A percentile compares a stretch with the other conserved stretches of the same genome.
Evolutionary conservation across 2,329 filamentous ascomycete genomes (phyloP).

Genomic region (Waltergamsia citrina): DNA sequence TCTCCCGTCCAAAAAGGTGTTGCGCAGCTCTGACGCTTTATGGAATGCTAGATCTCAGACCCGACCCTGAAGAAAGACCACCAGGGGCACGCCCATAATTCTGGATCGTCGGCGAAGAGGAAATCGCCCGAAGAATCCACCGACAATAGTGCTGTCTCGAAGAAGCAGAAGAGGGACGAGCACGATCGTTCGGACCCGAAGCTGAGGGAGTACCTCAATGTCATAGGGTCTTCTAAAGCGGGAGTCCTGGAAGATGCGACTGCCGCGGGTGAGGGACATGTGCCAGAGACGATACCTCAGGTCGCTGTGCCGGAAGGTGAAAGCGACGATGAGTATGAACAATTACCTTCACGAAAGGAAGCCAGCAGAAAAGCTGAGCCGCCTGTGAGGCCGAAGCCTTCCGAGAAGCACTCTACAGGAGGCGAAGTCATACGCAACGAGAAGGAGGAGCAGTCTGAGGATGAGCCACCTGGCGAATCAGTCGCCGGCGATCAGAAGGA

Average conservation of each 20-base stretch:
- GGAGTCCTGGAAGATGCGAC: slow-evolving; percentile 19
- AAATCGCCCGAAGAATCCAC: slow-evolving; percentile 1
- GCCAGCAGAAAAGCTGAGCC: slow-evolving; percentile 29
- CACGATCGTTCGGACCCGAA: slow-evolving; percentile 58
- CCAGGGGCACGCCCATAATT: slow-evolving; percentile 8
- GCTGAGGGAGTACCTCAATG: slow-evolving; percentile 74
- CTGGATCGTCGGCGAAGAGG: slow-evolving; percentile 1
- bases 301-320: slow-evolving; percentile 39
- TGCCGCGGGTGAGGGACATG: slow-evolving; percentile 11
- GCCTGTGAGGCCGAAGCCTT: slow-evolving; percentile 13
- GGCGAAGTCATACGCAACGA: background rate
- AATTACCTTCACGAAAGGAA: slow-evolving; percentile 42
- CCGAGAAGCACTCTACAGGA: background rate
- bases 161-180: slow-evolving; percentile 56
- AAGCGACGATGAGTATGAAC: slow-evolving; percentile 70
- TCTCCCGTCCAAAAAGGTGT: no score
- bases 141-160: slow-evolving; percentile 19
- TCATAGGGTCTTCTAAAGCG: slow-evolving; percentile 55
- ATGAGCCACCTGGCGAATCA: slow-evolving; percentile 5
- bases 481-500: background rate
- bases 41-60: slow-evolving; percentile 36
- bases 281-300: background rate
- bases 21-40: slow-evolving; percentile 16
- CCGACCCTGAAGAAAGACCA: slow-evolving; percentile 21
- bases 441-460: slow-evolving; percentile 2